These are phyloP conservation scores for Spizellomyces punctatus DNA, from an alignment of 192 early-diverging fungal species.

Conservation along the genomic window DNA sequence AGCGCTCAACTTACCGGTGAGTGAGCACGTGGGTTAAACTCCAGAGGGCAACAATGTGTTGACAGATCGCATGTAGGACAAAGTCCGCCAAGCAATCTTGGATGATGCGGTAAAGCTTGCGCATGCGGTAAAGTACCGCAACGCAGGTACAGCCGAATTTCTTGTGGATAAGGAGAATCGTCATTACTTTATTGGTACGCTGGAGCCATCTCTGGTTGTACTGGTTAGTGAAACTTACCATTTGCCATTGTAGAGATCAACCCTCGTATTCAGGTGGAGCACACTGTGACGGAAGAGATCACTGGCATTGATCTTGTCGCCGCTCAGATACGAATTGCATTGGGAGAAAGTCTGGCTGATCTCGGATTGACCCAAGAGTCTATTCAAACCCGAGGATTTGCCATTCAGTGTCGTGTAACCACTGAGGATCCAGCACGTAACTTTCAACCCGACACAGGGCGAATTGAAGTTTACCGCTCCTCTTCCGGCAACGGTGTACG, in stretches of 20 bases:
- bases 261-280: constrained; percentile 97
- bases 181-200: constrained; percentile 83
- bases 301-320: constrained; percentile 94
- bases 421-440: constrained; percentile 92
- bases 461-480: constrained; percentile 92
- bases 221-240: too few species aligned
- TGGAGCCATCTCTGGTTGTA: too few species aligned
- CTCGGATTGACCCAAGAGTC: constrained; percentile 80
- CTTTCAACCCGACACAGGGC: constrained; percentile 96
- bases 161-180: constrained; percentile 83
- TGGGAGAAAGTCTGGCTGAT: constrained; percentile 77
- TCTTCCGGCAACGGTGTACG: constrained; percentile 73
- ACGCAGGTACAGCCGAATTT: constrained; percentile 98
- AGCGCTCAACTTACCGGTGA: constrained; percentile 66
- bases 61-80: constrained; percentile 7
- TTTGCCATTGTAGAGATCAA: constrained; percentile 74
- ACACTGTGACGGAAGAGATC: constrained; percentile 96
- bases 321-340: constrained; percentile 93
- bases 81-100: constrained; percentile 76
- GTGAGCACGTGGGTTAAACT: neutral
- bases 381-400: constrained; percentile 77
- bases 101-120: constrained; percentile 92
- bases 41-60: neutral
- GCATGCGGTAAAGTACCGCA: constrained; percentile 84
- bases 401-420: constrained; percentile 96